Evolutionary conservation across 345 rosid genomes (phyloP).

Genomic region (Eutrema heterophyllum): DNA sequence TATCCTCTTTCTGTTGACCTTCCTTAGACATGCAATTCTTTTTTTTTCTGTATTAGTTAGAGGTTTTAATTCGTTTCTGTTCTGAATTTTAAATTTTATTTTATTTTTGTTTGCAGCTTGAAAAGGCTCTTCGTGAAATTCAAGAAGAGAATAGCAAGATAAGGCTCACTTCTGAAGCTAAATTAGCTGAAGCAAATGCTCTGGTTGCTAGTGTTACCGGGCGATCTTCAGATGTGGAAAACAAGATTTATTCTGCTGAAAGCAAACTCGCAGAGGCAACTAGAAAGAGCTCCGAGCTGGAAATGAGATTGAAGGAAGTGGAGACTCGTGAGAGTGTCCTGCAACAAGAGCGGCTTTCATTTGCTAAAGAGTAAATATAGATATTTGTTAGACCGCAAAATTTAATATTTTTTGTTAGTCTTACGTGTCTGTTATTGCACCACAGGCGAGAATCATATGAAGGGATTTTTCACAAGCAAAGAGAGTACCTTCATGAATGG

Average conservation of each 20-base stretch:
- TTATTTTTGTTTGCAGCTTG: slow-evolving; percentile 52
- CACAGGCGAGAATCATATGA: slow-evolving; percentile 72
- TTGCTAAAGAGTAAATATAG: slow-evolving; percentile 52
- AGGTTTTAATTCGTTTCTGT: background rate
- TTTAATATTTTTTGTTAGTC: background rate
- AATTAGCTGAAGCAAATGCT: slow-evolving; percentile 55
- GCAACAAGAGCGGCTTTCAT: slow-evolving; percentile 61
- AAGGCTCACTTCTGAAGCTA: slow-evolving; percentile 55
- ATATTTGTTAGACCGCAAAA: background rate
- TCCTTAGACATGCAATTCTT: background rate
- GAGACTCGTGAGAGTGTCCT: slow-evolving; percentile 65
- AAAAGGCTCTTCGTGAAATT: slow-evolving; percentile 56
- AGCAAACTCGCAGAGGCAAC: slow-evolving; percentile 68
- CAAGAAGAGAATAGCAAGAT: slow-evolving; percentile 46
- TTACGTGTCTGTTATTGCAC: slow-evolving; percentile 8
- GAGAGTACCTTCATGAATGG: slow-evolving; percentile 72
- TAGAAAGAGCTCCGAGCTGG: slow-evolving; percentile 60
- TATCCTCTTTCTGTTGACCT: background rate
- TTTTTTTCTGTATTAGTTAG: background rate
- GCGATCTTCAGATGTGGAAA: slow-evolving; percentile 59
- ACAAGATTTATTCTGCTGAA: slow-evolving; percentile 50
- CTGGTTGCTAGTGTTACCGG: slow-evolving; percentile 58
- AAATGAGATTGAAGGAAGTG: slow-evolving; percentile 68
- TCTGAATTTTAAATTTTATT: background rate
- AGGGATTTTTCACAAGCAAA: slow-evolving; percentile 54